These are phyloP conservation scores for Jasminum sambac DNA, from an alignment of 257 asterid genomes.

Conservation along the genomic window DNA sequence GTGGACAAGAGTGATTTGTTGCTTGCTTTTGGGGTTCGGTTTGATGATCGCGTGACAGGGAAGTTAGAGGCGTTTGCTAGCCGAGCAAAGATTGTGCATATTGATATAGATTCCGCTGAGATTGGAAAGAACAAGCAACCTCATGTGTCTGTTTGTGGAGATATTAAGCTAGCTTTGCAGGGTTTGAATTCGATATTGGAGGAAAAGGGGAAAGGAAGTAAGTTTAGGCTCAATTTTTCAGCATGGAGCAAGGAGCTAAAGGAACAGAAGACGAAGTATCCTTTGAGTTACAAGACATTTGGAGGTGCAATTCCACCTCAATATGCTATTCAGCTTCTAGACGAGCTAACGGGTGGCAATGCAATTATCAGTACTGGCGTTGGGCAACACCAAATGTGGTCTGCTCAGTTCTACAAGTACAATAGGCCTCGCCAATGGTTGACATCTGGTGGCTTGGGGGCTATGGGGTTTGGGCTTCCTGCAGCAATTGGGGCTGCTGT, in stretches of 20 bases:
- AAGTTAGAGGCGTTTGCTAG: slow-evolving; percentile 83
- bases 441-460: slow-evolving; percentile 80
- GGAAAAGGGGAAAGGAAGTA: slow-evolving; percentile 22
- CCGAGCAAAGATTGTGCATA: slow-evolving; percentile 81
- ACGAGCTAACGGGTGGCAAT: slow-evolving; percentile 68
- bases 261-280: slow-evolving; percentile 53
- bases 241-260: slow-evolving; percentile 70
- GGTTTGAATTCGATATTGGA: slow-evolving; percentile 60
- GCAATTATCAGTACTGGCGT: slow-evolving; percentile 79
- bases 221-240: slow-evolving; percentile 45
- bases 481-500: slow-evolving; percentile 89
- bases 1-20: slow-evolving; percentile 77
- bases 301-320: slow-evolving; percentile 80
- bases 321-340: slow-evolving; percentile 67
- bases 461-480: slow-evolving; percentile 86
- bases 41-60: slow-evolving; percentile 85
- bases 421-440: slow-evolving; percentile 73
- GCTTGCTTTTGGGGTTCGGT: slow-evolving; percentile 85
- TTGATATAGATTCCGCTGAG: slow-evolving; percentile 81
- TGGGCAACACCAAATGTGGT: slow-evolving; percentile 96
- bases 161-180: slow-evolving; percentile 53
- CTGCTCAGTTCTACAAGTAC: slow-evolving; percentile 80
- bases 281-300: slow-evolving; percentile 56
- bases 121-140: slow-evolving; percentile 84
- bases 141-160: slow-evolving; percentile 72